phyloP scores from a whole-genome alignment of 2,329 filamentous ascomycete species.

The Lecanicillium sp. region DNA sequence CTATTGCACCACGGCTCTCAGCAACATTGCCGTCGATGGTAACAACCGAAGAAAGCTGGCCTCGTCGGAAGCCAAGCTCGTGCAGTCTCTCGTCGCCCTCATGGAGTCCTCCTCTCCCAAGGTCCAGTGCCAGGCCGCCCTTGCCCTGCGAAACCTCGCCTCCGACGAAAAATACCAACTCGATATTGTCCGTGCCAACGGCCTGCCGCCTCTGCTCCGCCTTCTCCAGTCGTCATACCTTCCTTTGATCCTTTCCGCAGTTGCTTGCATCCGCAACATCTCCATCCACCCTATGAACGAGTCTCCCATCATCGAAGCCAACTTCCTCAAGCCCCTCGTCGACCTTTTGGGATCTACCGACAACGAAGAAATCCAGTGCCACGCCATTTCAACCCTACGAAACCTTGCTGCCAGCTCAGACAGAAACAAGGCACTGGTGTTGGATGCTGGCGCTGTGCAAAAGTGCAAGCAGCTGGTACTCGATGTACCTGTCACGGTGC shows the following conservation, averaged over 20 bases:
- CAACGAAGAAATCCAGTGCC: constrained; percentile 98
- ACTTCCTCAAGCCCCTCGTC: constrained; percentile 88
- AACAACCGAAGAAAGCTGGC: constrained; percentile 87
- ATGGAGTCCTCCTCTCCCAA: constrained; percentile 98
- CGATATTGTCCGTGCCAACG: constrained; percentile 87
- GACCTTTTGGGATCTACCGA: constrained; percentile 92
- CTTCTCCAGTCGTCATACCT: constrained; percentile 93
- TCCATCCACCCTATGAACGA: constrained; percentile 97
- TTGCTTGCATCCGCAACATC: constrained; percentile 97
- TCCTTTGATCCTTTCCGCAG: constrained; percentile 89
- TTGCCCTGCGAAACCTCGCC: constrained; percentile 88
- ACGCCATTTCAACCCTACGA: constrained; percentile 92
- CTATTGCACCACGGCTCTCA: constrained; percentile 96
- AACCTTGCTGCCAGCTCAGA: constrained; percentile 96
- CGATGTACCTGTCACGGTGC: constrained; percentile 86
- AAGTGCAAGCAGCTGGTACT: constrained; percentile 97
- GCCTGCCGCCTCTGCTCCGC: constrained; percentile 76
- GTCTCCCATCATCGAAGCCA: constrained; percentile 96
- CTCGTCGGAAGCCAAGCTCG: constrained; percentile 82
- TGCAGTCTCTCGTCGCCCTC: constrained; percentile 87
- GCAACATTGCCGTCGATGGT: constrained; percentile 94
- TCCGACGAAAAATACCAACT: constrained; percentile 99
- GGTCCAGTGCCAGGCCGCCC: constrained; percentile 93
- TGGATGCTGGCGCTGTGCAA: constrained; percentile 93
- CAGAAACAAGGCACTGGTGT: constrained; percentile 93